phyloP scores from a whole-genome alignment of 208 protist genomes.

The Trypanosoma boissoni region DNA sequence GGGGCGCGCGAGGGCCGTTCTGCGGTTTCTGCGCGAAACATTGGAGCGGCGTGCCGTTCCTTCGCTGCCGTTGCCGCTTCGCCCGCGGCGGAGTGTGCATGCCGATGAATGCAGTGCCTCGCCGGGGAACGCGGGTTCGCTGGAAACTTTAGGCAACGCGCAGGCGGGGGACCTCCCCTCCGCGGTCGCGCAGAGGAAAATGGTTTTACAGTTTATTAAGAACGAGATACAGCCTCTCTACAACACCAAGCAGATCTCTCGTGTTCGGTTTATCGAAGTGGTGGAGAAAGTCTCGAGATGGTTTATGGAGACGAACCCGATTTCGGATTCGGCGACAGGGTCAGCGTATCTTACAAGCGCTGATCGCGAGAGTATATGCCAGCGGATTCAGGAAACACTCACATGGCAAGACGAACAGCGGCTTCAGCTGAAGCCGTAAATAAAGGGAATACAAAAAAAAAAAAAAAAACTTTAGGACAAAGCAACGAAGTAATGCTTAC shows the following conservation, averaged over 20 bases:
- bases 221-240: slow-evolving; percentile 34
- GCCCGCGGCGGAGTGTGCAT: neutral
- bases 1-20: neutral
- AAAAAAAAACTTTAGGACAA: neutral
- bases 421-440: neutral
- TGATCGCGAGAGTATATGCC: slow-evolving; percentile 9
- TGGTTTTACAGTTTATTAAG: slow-evolving; percentile 33
- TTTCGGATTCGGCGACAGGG: neutral
- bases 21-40: neutral
- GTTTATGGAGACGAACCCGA: slow-evolving; percentile 17
- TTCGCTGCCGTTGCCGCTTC: neutral
- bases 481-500: no score
- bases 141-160: no score
- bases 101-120: no score
- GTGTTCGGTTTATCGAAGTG: slow-evolving; percentile 28
- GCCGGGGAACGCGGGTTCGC: no score
- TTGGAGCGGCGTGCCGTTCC: neutral
- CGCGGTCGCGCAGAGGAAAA: slow-evolving; percentile 5
- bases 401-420: slow-evolving; percentile 27
- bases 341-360: slow-evolving; percentile 3
- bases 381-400: slow-evolving; percentile 28
- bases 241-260: slow-evolving; percentile 21
- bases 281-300: slow-evolving; percentile 18
- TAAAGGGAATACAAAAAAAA: neutral
- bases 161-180: neutral